These are phyloP conservation scores for Blastomyces parvus DNA, from an alignment of 2,329 filamentous ascomycete genomes.

Conservation along the genomic window DNA sequence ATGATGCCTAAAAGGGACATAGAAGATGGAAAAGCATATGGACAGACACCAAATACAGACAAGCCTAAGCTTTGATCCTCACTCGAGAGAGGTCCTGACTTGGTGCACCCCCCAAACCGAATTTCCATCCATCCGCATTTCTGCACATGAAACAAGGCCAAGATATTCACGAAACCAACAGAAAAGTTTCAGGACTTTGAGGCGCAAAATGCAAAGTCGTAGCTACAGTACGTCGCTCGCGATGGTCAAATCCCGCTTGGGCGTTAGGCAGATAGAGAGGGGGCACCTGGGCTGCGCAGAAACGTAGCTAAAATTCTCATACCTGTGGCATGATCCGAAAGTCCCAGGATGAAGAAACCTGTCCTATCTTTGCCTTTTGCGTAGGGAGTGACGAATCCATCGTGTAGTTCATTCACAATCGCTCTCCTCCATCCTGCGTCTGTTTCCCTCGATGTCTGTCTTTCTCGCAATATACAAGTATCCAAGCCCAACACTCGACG, in stretches of 20 bases:
- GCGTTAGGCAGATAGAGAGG: background rate
- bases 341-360: background rate
- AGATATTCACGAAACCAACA: background rate
- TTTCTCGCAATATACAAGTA: conserved; percentile 12
- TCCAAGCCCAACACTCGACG: conserved; percentile 22
- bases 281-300: background rate
- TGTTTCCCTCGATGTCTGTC: conserved; percentile 11
- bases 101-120: conserved; percentile 21
- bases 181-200: background rate
- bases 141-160: background rate
- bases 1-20: conserved; percentile 6
- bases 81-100: conserved; percentile 76
- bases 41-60: conserved; percentile 47
- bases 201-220: background rate
- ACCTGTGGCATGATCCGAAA: background rate
- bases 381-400: background rate
- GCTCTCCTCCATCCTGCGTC: background rate
- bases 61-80: conserved; percentile 93
- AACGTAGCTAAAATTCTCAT: background rate
- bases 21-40: conserved; percentile 13
- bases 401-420: conserved; percentile 1
- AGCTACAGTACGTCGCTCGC: background rate
- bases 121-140: conserved; percentile 6
- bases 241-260: background rate
- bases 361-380: background rate